phyloP scores from a whole-genome alignment of 306 rosid genomes.

The Dalbergia oliveri region DNA sequence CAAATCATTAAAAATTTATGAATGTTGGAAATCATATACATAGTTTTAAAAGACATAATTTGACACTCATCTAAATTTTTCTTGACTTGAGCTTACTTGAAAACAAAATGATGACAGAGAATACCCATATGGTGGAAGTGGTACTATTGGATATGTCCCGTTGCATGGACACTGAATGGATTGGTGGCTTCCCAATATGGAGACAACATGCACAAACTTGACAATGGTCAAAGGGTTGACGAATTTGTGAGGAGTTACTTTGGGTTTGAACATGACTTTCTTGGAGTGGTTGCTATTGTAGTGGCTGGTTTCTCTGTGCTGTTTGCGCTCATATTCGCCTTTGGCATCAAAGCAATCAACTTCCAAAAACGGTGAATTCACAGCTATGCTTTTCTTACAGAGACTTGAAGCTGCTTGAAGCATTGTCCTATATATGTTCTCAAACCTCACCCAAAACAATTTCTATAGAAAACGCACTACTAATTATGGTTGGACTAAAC shows the following conservation, averaged over 20 bases:
- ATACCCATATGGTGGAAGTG: slow-evolving; percentile 96
- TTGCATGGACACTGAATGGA: slow-evolving; percentile 88
- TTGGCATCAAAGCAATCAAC: slow-evolving; percentile 66
- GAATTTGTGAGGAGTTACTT: slow-evolving; percentile 72
- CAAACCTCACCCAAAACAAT: neutral
- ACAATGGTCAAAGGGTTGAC: slow-evolving; percentile 70
- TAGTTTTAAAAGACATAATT: too few relatives aligned
- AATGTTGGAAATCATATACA: too few relatives aligned
- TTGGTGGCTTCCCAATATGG: slow-evolving; percentile 79
- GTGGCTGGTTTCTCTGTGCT: slow-evolving; percentile 69
- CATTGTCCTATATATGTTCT: neutral
- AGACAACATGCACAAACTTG: slow-evolving; percentile 58
- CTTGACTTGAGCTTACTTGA: slow-evolving; percentile 49
- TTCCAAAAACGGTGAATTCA: slow-evolving; percentile 69
- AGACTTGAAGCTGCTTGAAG: neutral
- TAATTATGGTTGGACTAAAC: neutral
- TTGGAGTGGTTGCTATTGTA: slow-evolving; percentile 67
- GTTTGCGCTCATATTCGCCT: slow-evolving; percentile 74
- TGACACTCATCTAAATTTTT: neutral
- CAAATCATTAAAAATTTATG: too few relatives aligned
- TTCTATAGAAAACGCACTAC: neutral
- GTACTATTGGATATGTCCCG: slow-evolving; percentile 84
- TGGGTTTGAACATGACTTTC: slow-evolving; percentile 67
- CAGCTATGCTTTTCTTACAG: neutral
- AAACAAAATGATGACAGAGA: slow-evolving; percentile 56